phyloP scores from a whole-genome alignment of 768 basidiomycete species.

The Fomitopsis pulvina region DNA sequence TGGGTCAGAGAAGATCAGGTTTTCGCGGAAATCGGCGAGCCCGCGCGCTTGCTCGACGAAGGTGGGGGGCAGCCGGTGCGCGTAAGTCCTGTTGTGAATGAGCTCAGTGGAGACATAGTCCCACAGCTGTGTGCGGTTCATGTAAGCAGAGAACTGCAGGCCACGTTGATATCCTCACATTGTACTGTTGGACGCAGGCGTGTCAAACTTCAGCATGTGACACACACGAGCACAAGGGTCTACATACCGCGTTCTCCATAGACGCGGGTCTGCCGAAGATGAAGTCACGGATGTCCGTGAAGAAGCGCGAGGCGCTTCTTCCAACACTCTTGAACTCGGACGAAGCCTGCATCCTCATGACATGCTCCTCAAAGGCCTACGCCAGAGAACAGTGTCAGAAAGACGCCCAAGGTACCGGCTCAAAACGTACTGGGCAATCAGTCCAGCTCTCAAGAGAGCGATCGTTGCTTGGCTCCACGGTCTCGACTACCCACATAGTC shows the following conservation, averaged over 20 bases:
- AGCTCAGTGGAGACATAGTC: slow-evolving; percentile 75
- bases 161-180: slow-evolving; percentile 40
- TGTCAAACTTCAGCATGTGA: slow-evolving; percentile 11
- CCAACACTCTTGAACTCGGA: slow-evolving; percentile 56
- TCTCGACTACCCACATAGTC: slow-evolving; percentile 47
- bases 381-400: background rate
- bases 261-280: slow-evolving; percentile 61
- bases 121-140: slow-evolving; percentile 46
- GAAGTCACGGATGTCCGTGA: slow-evolving; percentile 59
- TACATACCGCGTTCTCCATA: slow-evolving; percentile 63
- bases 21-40: slow-evolving; percentile 77
- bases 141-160: background rate
- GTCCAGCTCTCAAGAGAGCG: slow-evolving; percentile 82
- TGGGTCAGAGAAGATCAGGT: slow-evolving; percentile 60
- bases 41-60: slow-evolving; percentile 67
- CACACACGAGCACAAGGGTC: background rate
- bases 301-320: slow-evolving; percentile 57
- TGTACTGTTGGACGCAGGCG: slow-evolving; percentile 43
- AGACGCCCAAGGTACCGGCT: background rate
- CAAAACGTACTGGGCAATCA: slow-evolving; percentile 41
- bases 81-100: slow-evolving; percentile 77
- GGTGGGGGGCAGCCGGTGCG: slow-evolving; percentile 73
- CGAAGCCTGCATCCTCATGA: slow-evolving; percentile 53
- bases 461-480: slow-evolving; percentile 80
- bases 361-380: slow-evolving; percentile 62